Evolutionary conservation across 345 rosid genomes (phyloP).

Genomic region (Eucalyptus decipiens): DNA sequence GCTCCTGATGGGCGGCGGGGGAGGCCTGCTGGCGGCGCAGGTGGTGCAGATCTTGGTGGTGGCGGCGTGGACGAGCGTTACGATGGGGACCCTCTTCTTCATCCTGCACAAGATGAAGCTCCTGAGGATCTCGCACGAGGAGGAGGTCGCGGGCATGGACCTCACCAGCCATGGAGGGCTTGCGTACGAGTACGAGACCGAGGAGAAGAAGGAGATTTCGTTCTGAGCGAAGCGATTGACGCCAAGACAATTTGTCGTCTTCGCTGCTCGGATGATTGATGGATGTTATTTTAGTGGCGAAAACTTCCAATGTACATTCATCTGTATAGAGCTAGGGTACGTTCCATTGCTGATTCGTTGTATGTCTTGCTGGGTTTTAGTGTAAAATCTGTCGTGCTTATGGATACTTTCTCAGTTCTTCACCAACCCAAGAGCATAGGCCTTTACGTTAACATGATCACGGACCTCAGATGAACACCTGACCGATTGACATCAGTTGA

Average conservation of each 20-base stretch:
- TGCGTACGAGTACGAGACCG: conserved; percentile 21
- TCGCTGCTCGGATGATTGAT: background rate
- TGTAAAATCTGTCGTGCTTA: background rate
- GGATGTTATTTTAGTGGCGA: background rate
- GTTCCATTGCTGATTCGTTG: background rate
- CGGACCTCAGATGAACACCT: background rate
- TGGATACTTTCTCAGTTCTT: background rate
- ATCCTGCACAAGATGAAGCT: conserved; percentile 18
- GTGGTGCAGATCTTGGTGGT: conserved; percentile 2
- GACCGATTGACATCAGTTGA: background rate
- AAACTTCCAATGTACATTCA: background rate
- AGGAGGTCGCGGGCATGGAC: conserved; percentile 47
- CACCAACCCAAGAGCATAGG: background rate
- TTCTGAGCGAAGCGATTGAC: background rate
- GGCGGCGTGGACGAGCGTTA: conserved; percentile 8
- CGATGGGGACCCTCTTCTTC: conserved; percentile 40
- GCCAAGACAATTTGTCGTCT: background rate
- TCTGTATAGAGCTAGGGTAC: background rate
- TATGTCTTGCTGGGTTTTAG: background rate
- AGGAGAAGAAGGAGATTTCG: background rate
- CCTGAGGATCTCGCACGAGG: conserved; percentile 36
- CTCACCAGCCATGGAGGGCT: conserved; percentile 48
- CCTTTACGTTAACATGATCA: background rate
- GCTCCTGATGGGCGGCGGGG: background rate
- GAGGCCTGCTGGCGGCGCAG: conserved; percentile 1